Base-by-base conservation (phyloP, 169 alveolate genomes). In the Besnoitia besnoiti region DNA sequence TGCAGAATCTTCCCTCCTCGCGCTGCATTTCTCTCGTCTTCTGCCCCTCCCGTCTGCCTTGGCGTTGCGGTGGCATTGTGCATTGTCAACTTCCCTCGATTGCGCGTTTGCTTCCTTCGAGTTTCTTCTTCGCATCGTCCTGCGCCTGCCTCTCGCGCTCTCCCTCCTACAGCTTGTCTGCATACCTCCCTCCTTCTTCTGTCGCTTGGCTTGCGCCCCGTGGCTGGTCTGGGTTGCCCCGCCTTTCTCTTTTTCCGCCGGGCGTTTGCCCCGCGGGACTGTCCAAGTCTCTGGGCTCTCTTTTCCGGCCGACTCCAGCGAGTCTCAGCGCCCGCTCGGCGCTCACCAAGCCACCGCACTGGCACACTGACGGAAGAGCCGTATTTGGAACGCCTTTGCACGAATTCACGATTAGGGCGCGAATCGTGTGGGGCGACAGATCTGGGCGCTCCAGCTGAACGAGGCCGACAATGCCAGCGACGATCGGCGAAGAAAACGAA, bases 401-500 rank as follows among this genome's bases (percentile, higher is more conserved):
- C 27, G 93, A 90, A 33, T 51, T 84, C 14, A 90, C 67, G 33
- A 90, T 62, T 4, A 90, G 42, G 30, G 73, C 59, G n/a, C 84
- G 84, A 47, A 90, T 89, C 33, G 73, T 89, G 44, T 33, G 61
- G 8, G 93, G 85, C 4, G 89, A 24, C 84, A 90, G 76, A 10
- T 90, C 62, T 12, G 93, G 93, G 44, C 62, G 46, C 42, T 90
- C 89, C n/a, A 27, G 73, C 33, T 82, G 93, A 10, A 90, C 46
- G 51, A 90, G 82, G 2, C 79, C 93, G 51, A 44, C 93, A 27
- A 90, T 35, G 35, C 76, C 93, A 3, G 93, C 35, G 55, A 90
- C 93, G 8, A 90, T 76, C 14, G 93, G 93, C 10, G 93, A 24
- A 14, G 93, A 55, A 37, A 90, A 90, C 14, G 93, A 90, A 12